Evolutionary conservation across 768 basidiomycete species (phyloP), one percentile per base, ranked within the genome.

Genomic region (Mycena alexandri): DNA sequence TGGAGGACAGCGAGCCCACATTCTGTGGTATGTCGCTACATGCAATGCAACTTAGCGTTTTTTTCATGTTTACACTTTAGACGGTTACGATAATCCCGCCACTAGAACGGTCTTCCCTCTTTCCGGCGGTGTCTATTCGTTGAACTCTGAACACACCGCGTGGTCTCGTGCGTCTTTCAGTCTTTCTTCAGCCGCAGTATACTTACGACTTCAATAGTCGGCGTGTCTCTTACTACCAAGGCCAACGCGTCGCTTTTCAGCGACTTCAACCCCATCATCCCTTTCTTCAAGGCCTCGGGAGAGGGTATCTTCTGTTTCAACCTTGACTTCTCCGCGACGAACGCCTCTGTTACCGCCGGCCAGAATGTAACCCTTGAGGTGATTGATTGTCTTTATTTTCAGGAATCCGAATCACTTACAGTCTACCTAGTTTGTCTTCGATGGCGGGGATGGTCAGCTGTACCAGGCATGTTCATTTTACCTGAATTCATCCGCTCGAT

Each of bases 81-180:
- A 93, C 74, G 92, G 91, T 0, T 94, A 92, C 72, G 76, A 73
- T 21, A 72, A 78, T 5, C 80, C 85, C 6, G 79, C 83, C 17
- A 89, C 87, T 67, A 86, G 94, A 41, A 88, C 87, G 11, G 76
- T 79, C 6, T 96, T 94, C 79, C 93, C 95, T 3, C 78, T 95
- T 25, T 83, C 76, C 38, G 81, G 82, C 42, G 91, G 88, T 11
- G 80, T 91, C 72, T 82, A 93, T 75, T 81, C 83, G 47, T 75
- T 93, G 68, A 87, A 87, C 76, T 90, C 89, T 33, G 89, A 90
- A 71, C 92, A 94, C 74, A 78, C 87, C 0, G 70, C 71, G 8
- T 93, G 90, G 85, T 86, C 82, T 11, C 77, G 91, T 92, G 72
- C 69, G 83, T 75, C 53, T 58, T 16, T 34, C 47, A 4, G n/a